Evolutionary conservation across 169 alveolate genomes (phyloP).

Genomic region (Plasmodium vinckei): DNA sequence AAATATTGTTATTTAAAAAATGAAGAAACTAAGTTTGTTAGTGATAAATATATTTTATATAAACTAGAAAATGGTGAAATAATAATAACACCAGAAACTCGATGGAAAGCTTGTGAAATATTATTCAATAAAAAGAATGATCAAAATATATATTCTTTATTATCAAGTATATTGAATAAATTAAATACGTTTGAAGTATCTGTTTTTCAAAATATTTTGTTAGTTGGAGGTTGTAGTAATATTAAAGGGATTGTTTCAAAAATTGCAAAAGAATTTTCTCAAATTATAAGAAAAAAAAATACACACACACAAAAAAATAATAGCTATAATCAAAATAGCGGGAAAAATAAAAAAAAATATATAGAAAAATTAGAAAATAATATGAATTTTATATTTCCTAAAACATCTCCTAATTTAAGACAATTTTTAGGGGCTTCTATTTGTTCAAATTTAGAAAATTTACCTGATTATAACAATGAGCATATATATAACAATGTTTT

Average conservation of each 20-base stretch:
- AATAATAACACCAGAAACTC: slow-evolving; percentile 46
- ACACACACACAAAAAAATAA: no score
- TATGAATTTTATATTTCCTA: slow-evolving; percentile 54
- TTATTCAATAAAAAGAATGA: slow-evolving; percentile 55
- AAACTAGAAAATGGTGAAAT: slow-evolving; percentile 38
- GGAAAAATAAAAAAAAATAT: slow-evolving; percentile 20
- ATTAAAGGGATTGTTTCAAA: slow-evolving; percentile 67
- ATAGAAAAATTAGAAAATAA: slow-evolving; percentile 32
- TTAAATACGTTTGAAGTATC: slow-evolving; percentile 21
- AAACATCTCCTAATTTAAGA: slow-evolving; percentile 57
- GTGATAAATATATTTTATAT: slow-evolving; percentile 47
- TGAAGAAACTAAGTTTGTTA: slow-evolving; percentile 8
- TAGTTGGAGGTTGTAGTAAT: slow-evolving; percentile 74
- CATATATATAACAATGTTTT: slow-evolving; percentile 35
- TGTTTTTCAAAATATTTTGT: slow-evolving; percentile 48
- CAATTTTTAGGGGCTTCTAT: slow-evolving; percentile 75
- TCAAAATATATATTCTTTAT: slow-evolving; percentile 47
- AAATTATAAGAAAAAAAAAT: slow-evolving; percentile 22
- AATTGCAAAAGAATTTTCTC: slow-evolving; percentile 28
- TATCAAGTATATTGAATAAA: slow-evolving; percentile 46
- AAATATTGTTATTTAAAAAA: slow-evolving; percentile 71
- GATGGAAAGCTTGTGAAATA: slow-evolving; percentile 76
- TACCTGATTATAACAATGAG: slow-evolving; percentile 55
- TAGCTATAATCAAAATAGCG: no score
- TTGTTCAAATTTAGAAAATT: slow-evolving; percentile 44